Conservation (phyloP, 352 stramenopile genomes). For the Phytopythium cucurbitacearum region DNA sequence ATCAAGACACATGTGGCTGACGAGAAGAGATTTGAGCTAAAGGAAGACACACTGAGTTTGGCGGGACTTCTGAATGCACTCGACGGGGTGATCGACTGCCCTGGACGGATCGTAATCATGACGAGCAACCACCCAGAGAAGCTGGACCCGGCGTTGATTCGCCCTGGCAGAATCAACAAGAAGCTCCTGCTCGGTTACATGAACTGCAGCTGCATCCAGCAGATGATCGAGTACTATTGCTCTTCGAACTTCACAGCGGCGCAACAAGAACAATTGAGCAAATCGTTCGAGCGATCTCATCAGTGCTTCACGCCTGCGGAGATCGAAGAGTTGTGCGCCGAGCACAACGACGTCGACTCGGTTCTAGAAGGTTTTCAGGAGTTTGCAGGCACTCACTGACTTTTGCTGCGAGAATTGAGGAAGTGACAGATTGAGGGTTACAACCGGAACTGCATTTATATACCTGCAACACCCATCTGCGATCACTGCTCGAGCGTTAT, state of each 20-base stretch:
- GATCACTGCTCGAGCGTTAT: constrained; percentile 18
- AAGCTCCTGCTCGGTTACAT: constrained; percentile 77
- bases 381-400: constrained; percentile 16
- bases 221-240: constrained; percentile 80
- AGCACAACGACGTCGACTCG: constrained; percentile 26
- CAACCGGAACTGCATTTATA: not conserved
- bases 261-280: constrained; percentile 5
- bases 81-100: constrained; percentile 88
- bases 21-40: constrained; percentile 19
- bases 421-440: constrained; percentile 4
- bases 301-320: constrained; percentile 27
- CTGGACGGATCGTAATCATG: constrained; percentile 90
- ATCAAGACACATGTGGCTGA: constrained; percentile 17
- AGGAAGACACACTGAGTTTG: constrained; percentile 75
- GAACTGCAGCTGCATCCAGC: constrained; percentile 22
- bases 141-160: constrained; percentile 88
- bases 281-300: constrained; percentile 11
- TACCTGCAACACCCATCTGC: not conserved
- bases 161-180: constrained; percentile 88
- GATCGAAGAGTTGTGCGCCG: constrained; percentile 41
- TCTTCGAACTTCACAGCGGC: constrained; percentile 13
- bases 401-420: too few relatives aligned
- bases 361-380: constrained; percentile 30
- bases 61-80: constrained; percentile 87
- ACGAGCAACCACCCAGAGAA: constrained; percentile 93